A percentile compares a stretch with the other conserved stretches of the same genome.
These are phyloP conservation scores for Calonectria pauciramosa DNA, from an alignment of 2,329 filamentous ascomycete genomes.

Conservation along the genomic window DNA sequence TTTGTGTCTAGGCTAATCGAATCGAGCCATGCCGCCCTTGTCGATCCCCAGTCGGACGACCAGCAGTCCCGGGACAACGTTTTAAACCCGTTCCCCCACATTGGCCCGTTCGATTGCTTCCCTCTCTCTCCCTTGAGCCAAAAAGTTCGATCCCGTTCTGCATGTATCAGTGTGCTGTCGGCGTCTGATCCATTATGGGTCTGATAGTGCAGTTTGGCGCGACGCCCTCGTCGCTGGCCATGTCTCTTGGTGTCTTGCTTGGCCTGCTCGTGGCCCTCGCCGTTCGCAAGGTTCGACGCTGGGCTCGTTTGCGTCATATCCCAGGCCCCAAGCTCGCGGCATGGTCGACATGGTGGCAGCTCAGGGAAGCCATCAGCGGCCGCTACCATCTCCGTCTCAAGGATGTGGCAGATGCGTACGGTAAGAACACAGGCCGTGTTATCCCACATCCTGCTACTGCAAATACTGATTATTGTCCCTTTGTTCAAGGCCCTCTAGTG, in stretches of 20 bases:
- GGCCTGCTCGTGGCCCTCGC: not conserved
- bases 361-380: conserved; percentile 44
- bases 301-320: conserved; percentile 47
- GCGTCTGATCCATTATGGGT: conserved; percentile 30
- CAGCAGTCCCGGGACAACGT: not conserved
- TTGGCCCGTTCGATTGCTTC: not conserved
- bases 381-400: conserved; percentile 46
- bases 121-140: not conserved
- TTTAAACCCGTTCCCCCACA: conserved; percentile 18
- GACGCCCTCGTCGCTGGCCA: not conserved
- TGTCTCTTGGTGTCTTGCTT: conserved; percentile 1
- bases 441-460: too few relatives aligned
- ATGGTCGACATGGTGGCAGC: conserved; percentile 50
- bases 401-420: conserved; percentile 41
- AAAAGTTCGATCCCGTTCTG: not conserved
- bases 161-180: not conserved
- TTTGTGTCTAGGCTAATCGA: not conserved
- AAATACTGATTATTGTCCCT: not conserved
- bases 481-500: conserved; percentile 49
- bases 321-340: conserved; percentile 42
- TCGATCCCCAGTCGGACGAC: not conserved
- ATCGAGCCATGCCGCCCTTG: conserved; percentile 9
- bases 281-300: conserved; percentile 32
- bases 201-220: conserved; percentile 11
- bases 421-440: conserved; percentile 13